These are phyloP conservation scores for Fragaria iinumae DNA, from an alignment of 306 rosid genomes.

Conservation along the genomic window DNA sequence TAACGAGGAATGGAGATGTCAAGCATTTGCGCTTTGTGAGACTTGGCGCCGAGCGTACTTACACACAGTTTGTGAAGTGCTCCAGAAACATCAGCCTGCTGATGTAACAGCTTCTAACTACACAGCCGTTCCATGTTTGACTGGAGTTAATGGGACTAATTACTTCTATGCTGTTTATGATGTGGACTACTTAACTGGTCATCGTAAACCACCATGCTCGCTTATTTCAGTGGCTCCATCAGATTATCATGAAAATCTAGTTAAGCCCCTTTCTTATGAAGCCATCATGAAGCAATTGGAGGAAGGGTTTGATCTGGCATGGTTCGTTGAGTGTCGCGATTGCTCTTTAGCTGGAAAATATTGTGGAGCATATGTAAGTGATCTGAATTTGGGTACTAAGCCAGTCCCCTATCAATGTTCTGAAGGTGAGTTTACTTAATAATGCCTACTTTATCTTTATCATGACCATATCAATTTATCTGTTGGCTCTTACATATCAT, in stretches of 20 bases:
- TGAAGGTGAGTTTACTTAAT: neutral
- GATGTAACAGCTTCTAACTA: neutral
- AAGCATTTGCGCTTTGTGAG: neutral
- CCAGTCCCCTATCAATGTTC: neutral
- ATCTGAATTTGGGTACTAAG: slow-evolving; percentile 1
- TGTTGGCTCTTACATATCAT: neutral
- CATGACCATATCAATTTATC: neutral
- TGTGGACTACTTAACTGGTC: neutral
- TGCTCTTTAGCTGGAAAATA: slow-evolving; percentile 10
- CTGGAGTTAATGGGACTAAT: neutral
- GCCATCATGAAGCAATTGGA: neutral
- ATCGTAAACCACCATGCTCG: neutral
- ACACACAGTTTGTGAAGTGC: slow-evolving; percentile 22
- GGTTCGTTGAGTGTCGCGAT: slow-evolving; percentile 25
- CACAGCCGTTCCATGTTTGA: slow-evolving; percentile 2
- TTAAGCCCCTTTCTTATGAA: slow-evolving; percentile 2
- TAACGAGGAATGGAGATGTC: neutral
- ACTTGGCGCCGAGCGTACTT: neutral
- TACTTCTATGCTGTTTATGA: neutral
- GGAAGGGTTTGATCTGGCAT: slow-evolving; percentile 15
- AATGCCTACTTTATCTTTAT: neutral
- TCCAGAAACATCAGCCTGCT: slow-evolving; percentile 1
- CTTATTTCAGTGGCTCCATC: slow-evolving; percentile 4
- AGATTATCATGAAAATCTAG: neutral
- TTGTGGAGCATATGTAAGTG: neutral